Conservation (phyloP, 139 green algal species). For the Asterochloris erici region DNA sequence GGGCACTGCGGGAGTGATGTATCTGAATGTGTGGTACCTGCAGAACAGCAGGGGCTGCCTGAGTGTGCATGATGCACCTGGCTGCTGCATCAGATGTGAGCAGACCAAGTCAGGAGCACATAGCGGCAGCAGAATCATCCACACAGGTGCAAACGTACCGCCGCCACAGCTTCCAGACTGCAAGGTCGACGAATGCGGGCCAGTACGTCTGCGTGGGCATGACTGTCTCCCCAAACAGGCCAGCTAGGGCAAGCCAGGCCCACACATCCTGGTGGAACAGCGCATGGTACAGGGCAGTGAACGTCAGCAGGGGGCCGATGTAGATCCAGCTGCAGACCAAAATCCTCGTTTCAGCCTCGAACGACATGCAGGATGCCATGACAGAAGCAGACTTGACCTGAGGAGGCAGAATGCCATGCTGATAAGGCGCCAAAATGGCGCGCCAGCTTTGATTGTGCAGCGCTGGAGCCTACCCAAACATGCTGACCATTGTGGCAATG, state of each 20-base stretch:
- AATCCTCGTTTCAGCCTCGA: no score
- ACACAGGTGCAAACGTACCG: neutral
- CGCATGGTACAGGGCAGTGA: neutral
- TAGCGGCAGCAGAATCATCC: neutral
- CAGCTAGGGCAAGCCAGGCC: neutral
- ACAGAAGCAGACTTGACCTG: neutral
- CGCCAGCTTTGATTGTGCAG: neutral
- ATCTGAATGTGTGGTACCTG: conserved; percentile 17
- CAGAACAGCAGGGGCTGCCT: neutral
- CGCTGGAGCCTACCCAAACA: conserved; percentile 6
- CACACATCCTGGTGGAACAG: neutral
- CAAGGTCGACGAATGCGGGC: conserved; percentile 5
- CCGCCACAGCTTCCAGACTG: conserved; percentile 6
- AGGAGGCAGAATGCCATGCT: neutral
- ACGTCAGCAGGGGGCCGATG: neutral
- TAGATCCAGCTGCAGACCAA: conserved; percentile 1
- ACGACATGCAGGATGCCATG: no score
- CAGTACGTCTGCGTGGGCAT: conserved; percentile 12
- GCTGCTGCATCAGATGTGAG: neutral
- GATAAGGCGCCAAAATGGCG: neutral
- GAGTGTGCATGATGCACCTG: neutral
- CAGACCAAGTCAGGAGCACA: neutral
- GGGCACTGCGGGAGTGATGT: conserved; percentile 18
- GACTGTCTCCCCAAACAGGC: neutral
- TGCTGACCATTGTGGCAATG: neutral